Base-by-base conservation (phyloP, 257 asterid species). In the Nicotiana sylvestris region DNA sequence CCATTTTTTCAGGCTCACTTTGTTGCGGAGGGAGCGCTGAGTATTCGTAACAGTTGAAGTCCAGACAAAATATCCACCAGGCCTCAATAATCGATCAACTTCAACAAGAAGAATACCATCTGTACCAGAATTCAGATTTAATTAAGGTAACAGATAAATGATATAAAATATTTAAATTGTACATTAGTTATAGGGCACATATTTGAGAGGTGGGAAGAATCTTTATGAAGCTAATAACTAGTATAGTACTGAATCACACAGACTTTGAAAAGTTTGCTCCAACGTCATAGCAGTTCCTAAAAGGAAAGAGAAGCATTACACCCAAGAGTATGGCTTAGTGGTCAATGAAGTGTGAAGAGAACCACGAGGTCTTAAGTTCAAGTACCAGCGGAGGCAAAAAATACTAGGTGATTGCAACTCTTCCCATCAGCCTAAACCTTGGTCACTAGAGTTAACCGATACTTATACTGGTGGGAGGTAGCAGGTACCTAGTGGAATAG, bases 41-140 rank as follows among this genome's bases (percentile, higher is more conserved):
- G 96, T 88, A 88, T 90, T 95, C 78, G 89, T 91, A 82, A 91
- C 84, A 66, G 97, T 96, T 82, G 96, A 95, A 64, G 98, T 96
- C 99, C 99, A 96, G 89, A 96, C 99, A 87, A 96, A 96, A 85
- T 94, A 96, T 84, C 99, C 99, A 85, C 99, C 99, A 83, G 99
- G 99, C 84, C 98, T 86, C 87, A 96, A 85, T 85, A 96, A 83
- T 68, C 99, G 93, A 87, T 96, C 97, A 5, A 91, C 99, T 91
- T 96, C 99, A 82, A 88, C 83, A 86, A 96, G 87, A 84, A 70
- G 95, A 80, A 87, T 83, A 76, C 97, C 95, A 88, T 92, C 99
- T 96, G 97, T 85, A 81, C 81, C 88, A 88, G 86, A 74, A 74
- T 74, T 74, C 78, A 74, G 39, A 66, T 35, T 25, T 25, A 49